Base-by-base conservation (phyloP, 1,284 basidiomycete species). In the Agroathelia rolfsii region DNA sequence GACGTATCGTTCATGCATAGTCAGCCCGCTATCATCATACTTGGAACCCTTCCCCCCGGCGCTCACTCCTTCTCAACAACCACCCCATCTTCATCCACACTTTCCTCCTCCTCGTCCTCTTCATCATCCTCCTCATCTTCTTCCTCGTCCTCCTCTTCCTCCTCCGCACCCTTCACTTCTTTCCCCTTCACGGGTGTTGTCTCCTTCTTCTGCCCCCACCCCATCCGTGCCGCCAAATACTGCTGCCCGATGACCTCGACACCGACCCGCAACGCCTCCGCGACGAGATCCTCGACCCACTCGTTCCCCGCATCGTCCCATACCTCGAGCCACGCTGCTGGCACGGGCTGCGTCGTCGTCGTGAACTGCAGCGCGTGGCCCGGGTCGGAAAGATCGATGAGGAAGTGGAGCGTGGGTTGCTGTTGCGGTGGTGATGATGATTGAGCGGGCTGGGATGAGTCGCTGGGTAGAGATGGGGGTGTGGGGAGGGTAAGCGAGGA, bases 291-390 rank as follows among this genome's bases (percentile, higher is more conserved):
- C 57, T 96, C 93, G 4, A 95, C 89, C 93, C 93, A 96, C 32
- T 93, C 87, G 51, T 88, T 85, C n/a, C n/a, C n/a, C n/a, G n/a
- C n/a, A 40, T 83, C 74, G 51, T 94, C 90, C 74, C 86, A 90
- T 20, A 93, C 64, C 1, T 78, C 73, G 34, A 95, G 55, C 92
- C 92, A 96, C 35, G 69, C 62, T 5, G 60, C 67, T 0, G 92
- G 88, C 8, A 90, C 67, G 5, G 76, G 69, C 51, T 96, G 92
- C 4, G 84, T 85, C 32, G 86, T 54, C 0, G 84, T 86, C 5
- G 75, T 76, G 50, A 81, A 80, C 5, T 66, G 64, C 31, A 96
- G 62, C 25, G 76, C 67, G 53, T 96, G 87, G 5, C 62, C 62
- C 3, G 90, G 86, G 55, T 95, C 92, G 21, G 70, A 71, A 4